Evolutionary conservation across 2,329 filamentous ascomycete genomes (phyloP).

Genomic region (Sclerotinia trifoliorum): DNA sequence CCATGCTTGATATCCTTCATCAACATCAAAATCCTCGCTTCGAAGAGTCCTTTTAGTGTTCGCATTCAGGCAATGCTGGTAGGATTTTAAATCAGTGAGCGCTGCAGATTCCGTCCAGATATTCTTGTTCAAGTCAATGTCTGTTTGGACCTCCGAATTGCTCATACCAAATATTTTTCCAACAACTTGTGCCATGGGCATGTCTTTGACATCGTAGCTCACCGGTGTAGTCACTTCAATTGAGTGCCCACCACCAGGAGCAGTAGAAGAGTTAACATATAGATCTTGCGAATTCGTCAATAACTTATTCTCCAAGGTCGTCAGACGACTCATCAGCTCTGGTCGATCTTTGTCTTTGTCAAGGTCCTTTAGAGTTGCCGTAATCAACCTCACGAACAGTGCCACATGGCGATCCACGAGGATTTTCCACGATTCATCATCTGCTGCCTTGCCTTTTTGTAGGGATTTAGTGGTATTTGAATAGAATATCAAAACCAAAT

Average conservation of each 20-base stretch:
- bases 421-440: slow-evolving; percentile 86
- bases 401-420: slow-evolving; percentile 94
- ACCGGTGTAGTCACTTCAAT: slow-evolving; percentile 81
- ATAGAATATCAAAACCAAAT: slow-evolving; percentile 93
- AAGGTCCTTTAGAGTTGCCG: slow-evolving; percentile 74
- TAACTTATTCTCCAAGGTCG: slow-evolving; percentile 86
- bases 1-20: slow-evolving; percentile 87
- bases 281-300: slow-evolving; percentile 92
- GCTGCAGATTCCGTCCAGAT: slow-evolving; percentile 91
- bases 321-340: slow-evolving; percentile 76
- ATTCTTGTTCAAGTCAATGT: slow-evolving; percentile 78
- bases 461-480: slow-evolving; percentile 90
- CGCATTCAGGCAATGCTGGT: slow-evolving; percentile 83
- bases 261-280: slow-evolving; percentile 58
- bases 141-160: slow-evolving; percentile 76
- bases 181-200: slow-evolving; percentile 88
- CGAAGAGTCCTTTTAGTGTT: slow-evolving; percentile 73
- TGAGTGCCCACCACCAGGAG: slow-evolving; percentile 56
- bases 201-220: slow-evolving; percentile 93
- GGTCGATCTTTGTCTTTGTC: slow-evolving; percentile 83
- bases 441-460: slow-evolving; percentile 69
- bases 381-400: slow-evolving; percentile 85
- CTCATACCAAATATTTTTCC: slow-evolving; percentile 81
- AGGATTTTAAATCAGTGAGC: slow-evolving; percentile 85
- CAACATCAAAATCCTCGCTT: slow-evolving; percentile 83